A percentile compares a stretch with the other conserved stretches of the same genome.
Conservation (phyloP, 176 grass and related monocot species). For the Juncus effusus region DNA sequence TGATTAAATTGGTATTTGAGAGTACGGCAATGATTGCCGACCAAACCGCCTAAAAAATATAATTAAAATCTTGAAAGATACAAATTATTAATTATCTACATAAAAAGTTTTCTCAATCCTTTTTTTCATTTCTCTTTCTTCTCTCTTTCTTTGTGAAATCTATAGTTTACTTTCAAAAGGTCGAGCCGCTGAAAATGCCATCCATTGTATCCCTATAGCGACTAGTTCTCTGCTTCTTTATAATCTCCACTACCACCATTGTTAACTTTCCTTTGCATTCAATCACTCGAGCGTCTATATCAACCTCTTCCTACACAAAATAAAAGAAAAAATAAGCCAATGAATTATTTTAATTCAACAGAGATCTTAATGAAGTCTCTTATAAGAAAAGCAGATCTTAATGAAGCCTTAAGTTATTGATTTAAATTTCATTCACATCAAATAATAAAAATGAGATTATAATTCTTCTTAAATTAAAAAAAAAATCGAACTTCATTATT, state of each 20-base stretch:
- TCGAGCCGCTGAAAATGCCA: constrained; percentile 4
- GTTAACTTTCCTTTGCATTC: constrained; percentile 30
- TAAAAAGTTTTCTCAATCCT: no score
- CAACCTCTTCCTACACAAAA: constrained; percentile 36
- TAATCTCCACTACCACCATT: constrained; percentile 23
- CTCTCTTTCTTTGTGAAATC: not conserved
- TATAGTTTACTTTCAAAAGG: constrained; percentile 20
- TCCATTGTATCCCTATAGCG: constrained; percentile 35
- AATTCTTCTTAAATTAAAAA: not conserved
- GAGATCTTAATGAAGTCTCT: no score
- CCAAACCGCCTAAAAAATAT: no score
- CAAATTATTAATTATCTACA: no score
- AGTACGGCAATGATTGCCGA: no score
- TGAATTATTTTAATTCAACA: no score
- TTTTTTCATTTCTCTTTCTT: no score
- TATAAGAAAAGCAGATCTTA: no score
- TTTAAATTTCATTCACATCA: not conserved
- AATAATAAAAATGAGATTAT: not conserved
- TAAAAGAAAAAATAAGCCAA: not conserved
- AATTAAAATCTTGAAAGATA: no score
- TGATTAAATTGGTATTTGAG: no score
- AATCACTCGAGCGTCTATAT: constrained; percentile 32
- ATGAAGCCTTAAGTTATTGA: not conserved
- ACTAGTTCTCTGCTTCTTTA: constrained; percentile 26
- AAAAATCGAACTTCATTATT: not conserved